phyloP scores from a whole-genome alignment of 1,284 basidiomycete genomes.

The Sparassis latifolia region DNA sequence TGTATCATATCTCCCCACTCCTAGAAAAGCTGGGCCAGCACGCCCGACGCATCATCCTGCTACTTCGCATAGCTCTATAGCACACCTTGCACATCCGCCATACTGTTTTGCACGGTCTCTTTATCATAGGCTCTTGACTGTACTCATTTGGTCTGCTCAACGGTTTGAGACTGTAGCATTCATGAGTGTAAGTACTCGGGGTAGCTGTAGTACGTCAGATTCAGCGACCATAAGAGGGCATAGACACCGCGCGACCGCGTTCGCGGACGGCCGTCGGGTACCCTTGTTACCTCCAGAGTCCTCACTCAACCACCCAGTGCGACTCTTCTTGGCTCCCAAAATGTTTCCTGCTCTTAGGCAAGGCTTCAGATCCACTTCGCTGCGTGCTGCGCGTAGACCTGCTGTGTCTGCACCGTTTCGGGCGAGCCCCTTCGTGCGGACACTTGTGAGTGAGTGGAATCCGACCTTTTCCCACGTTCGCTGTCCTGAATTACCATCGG shows the following conservation, averaged over 20 bases:
- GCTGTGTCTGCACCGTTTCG: constrained; percentile 12
- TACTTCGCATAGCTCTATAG: neutral
- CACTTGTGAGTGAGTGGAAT: constrained; percentile 31
- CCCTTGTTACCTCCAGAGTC: neutral
- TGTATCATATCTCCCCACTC: constrained; percentile 21
- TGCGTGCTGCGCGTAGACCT: constrained; percentile 19
- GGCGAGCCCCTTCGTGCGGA: constrained; percentile 23
- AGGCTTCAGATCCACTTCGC: constrained; percentile 18
- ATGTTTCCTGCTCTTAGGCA: constrained; percentile 26
- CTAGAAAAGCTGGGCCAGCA: constrained; percentile 19
- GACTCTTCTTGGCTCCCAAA: neutral
- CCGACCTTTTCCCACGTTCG: neutral
- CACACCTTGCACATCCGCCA: too few species aligned
- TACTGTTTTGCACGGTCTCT: neutral
- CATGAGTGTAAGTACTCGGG: neutral
- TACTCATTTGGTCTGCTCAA: neutral
- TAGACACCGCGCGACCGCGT: too few species aligned
- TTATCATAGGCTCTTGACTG: neutral
- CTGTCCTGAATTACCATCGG: neutral
- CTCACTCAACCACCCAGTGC: neutral
- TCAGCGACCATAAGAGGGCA: neutral
- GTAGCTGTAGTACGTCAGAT: neutral
- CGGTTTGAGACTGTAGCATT: too few species aligned
- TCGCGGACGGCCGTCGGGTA: too few species aligned
- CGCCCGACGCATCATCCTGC: constrained; percentile 12